Base-by-base conservation (phyloP, 192 early-diverging fungal genomes). In the Coemansia sp. region DNA sequence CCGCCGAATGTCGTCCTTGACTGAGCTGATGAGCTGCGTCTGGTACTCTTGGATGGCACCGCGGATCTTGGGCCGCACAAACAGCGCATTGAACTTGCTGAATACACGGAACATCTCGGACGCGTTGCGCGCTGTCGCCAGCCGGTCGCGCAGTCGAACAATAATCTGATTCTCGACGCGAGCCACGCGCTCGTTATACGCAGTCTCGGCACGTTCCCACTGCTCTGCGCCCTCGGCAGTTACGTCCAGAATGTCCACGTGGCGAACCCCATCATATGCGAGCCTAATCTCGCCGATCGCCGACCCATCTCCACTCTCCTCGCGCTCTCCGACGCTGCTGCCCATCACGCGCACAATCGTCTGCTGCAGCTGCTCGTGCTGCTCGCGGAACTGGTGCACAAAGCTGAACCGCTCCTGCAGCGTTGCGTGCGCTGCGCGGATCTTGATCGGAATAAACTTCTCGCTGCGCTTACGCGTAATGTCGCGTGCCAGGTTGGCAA, bases 21-120 rank as follows among this genome's bases (percentile, higher is more conserved):
- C 97, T 41, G 87, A 92, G 59, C 94, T 94, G 65, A 99, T 96
- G 62, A 99, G 85, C 74, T 97, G 96, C 15, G 91, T 91, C 82
- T 99, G 98, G 71, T 98, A 99, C 79, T 99, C 98, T 75, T 96
- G 95, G 66, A 99, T 96, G 15, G 98, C 98, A 15, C 95, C 94
- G 70, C 98, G 91, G 83, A 99, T 99, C 88, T 98, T 99, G 65
- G 95, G 97, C 54, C 97, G 85, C 37, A 99, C 92, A 81, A 99
- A 99, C 43, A 99, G 87, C 2, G 97, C 96, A 71, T 99, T 99
- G 87, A 99, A 99, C 72, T 98, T 98, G 43, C 94, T 95, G 72
- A 99, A 98, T 21, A 98, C 94, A 14, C 96, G 87, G 83, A 99
- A 98, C 97, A 98, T 98, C 70, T 99, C 98, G 53, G 91, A 94